phyloP scores from a whole-genome alignment of 139 green algal species.

The Pseudopediastrum boryanum region DNA sequence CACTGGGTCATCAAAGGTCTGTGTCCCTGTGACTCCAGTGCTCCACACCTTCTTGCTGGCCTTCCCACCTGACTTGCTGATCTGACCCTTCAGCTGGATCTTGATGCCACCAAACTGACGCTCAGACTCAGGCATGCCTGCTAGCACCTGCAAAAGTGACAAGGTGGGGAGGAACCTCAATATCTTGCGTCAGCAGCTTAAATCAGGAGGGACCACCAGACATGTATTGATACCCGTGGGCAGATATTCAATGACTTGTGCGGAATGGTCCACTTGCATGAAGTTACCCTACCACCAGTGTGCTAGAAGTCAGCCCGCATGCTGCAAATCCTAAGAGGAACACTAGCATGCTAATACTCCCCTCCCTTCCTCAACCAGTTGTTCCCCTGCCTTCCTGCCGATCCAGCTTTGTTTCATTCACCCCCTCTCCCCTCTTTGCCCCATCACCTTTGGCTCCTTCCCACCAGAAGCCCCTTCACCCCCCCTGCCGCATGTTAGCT shows the following conservation, averaged over 20 bases:
- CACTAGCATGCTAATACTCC: too few relatives aligned
- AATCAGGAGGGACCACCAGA: background rate
- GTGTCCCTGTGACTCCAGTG: conserved; percentile 9
- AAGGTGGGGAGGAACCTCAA: background rate
- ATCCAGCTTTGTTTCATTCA: too few relatives aligned
- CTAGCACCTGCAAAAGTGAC: conserved; percentile 5
- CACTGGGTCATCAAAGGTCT: conserved; percentile 17
- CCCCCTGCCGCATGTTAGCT: too few relatives aligned
- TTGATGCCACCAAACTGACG: conserved; percentile 28
- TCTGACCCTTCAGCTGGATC: conserved; percentile 32
- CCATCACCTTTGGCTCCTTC: too few relatives aligned
- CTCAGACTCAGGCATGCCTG: background rate
- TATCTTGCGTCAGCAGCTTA: background rate
- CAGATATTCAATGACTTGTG: too few relatives aligned
- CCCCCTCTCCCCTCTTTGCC: too few relatives aligned
- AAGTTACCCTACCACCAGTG: background rate
- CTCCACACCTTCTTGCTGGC: conserved; percentile 22
- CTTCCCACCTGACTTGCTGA: conserved; percentile 35
- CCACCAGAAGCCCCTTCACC: too few relatives aligned
- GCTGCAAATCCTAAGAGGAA: conserved; percentile 9
- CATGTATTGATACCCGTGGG: background rate
- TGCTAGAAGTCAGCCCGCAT: background rate
- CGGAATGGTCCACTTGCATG: background rate
- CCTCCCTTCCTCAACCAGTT: too few relatives aligned
- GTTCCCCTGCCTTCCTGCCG: too few relatives aligned